Evolutionary conservation across 2,329 filamentous ascomycete species (phyloP).

Genomic region (Penicillium sp.): DNA sequence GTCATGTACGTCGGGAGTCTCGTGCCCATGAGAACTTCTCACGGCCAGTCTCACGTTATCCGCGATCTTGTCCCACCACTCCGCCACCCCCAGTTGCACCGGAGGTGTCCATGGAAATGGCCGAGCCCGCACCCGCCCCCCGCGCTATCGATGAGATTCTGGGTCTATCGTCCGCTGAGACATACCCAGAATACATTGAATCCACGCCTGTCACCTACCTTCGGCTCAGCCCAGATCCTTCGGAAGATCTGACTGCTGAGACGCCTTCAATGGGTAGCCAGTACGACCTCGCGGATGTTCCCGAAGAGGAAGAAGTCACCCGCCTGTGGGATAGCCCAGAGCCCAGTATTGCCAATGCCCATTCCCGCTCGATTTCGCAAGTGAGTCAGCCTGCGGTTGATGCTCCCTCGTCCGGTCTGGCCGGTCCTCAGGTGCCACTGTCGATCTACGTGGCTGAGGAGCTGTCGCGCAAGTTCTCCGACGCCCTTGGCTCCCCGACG

Average conservation of each 20-base stretch:
- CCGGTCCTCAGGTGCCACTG: slow-evolving; percentile 25
- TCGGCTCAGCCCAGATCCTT: slow-evolving; percentile 41
- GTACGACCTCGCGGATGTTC: slow-evolving; percentile 42
- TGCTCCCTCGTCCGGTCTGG: slow-evolving; percentile 6
- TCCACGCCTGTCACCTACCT: slow-evolving; percentile 29
- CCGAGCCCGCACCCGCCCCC: slow-evolving; percentile 34
- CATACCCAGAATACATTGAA: slow-evolving; percentile 31
- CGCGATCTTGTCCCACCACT: slow-evolving; percentile 37
- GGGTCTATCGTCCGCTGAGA: slow-evolving; percentile 28
- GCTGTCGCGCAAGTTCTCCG: slow-evolving; percentile 40
- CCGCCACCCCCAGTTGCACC: slow-evolving; percentile 39
- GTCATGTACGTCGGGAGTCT: slow-evolving; percentile 29
- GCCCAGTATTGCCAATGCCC: slow-evolving; percentile 13
- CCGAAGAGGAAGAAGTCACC: slow-evolving; percentile 42
- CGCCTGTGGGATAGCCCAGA: slow-evolving; percentile 31
- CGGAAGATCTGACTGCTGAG: slow-evolving; percentile 35
- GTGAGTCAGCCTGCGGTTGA: slow-evolving; percentile 10
- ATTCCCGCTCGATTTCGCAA: slow-evolving; percentile 19
- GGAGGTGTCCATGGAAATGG: slow-evolving; percentile 26
- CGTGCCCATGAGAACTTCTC: slow-evolving; percentile 51
- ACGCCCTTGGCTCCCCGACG: slow-evolving; percentile 42
- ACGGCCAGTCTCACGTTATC: slow-evolving; percentile 44
- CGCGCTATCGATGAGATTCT: slow-evolving; percentile 40
- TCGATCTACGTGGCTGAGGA: slow-evolving; percentile 31
- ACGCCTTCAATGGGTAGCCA: slow-evolving; percentile 40